phyloP scores from a whole-genome alignment of 805 yeast genomes.

The Cyberlindnera japonica region DNA sequence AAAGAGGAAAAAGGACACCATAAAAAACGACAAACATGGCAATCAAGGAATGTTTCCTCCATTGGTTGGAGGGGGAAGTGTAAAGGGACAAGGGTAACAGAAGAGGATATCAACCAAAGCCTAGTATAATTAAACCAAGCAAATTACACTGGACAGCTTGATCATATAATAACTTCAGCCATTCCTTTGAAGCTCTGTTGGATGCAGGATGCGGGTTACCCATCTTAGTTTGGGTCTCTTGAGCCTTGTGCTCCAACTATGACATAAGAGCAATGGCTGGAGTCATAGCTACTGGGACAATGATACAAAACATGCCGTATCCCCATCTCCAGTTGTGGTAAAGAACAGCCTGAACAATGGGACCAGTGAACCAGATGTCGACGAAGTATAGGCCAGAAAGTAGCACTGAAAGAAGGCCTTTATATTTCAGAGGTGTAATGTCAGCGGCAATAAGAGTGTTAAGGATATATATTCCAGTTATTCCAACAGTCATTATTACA shows the following conservation, averaged over 20 bases:
- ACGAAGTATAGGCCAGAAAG: slow-evolving; percentile 39
- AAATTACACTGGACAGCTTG: slow-evolving; percentile 36
- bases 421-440: slow-evolving; percentile 36
- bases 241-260: slow-evolving; percentile 32
- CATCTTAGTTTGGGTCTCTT: slow-evolving; percentile 15
- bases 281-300: slow-evolving; percentile 38
- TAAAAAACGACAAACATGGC: slow-evolving; percentile 44
- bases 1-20: slow-evolving; percentile 32
- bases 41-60: slow-evolving; percentile 38
- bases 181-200: slow-evolving; percentile 4
- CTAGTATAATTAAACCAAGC: slow-evolving; percentile 36
- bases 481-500: slow-evolving; percentile 36
- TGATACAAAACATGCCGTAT: slow-evolving; percentile 46
- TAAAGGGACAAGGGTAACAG: slow-evolving; percentile 38
- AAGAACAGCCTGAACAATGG: slow-evolving; percentile 32
- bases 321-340: slow-evolving; percentile 49
- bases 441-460: slow-evolving; percentile 35
- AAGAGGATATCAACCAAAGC: slow-evolving; percentile 37
- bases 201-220: slow-evolving; percentile 14
- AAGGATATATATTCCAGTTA: slow-evolving; percentile 35
- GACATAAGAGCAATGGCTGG: slow-evolving; percentile 34
- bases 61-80: slow-evolving; percentile 31
- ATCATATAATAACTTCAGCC: slow-evolving; percentile 6
- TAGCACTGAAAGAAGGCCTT: slow-evolving; percentile 35
- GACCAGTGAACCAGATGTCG: slow-evolving; percentile 43